These are phyloP conservation scores for Mallotus repandus DNA, from an alignment of 441 rosid species.

Conservation along the genomic window DNA sequence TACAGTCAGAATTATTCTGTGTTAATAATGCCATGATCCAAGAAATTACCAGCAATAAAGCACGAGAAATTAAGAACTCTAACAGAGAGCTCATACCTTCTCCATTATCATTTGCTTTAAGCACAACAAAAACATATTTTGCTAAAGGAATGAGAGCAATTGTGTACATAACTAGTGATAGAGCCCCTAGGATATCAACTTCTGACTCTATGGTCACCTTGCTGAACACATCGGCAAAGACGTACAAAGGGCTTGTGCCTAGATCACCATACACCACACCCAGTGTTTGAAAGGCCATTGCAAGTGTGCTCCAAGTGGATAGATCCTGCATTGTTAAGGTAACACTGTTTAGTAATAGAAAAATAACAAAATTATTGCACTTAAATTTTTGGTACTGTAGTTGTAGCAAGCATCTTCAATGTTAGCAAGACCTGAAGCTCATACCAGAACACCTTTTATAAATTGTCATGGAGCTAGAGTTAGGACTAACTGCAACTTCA, in stretches of 20 bases:
- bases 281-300: slow-evolving; percentile 92
- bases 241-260: slow-evolving; percentile 97
- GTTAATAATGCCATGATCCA: slow-evolving; percentile 10
- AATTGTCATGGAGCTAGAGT: too few species aligned
- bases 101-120: slow-evolving; percentile 95
- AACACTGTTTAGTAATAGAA: slow-evolving; percentile 22
- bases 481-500: too few species aligned
- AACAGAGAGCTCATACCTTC: slow-evolving; percentile 51
- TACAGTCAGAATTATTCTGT: slow-evolving; percentile 35
- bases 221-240: slow-evolving; percentile 88
- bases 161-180: slow-evolving; percentile 86
- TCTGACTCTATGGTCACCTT: slow-evolving; percentile 74
- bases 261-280: slow-evolving; percentile 96
- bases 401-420: slow-evolving; percentile 1
- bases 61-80: slow-evolving; percentile 1
- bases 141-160: slow-evolving; percentile 86
- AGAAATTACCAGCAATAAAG: slow-evolving; percentile 5
- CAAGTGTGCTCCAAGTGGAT: slow-evolving; percentile 60
- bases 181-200: slow-evolving; percentile 89
- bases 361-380: background rate
- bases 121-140: slow-evolving; percentile 89
- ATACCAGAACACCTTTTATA: too few species aligned
- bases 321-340: slow-evolving; percentile 51
- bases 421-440: too few species aligned
- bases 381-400: background rate